Evolutionary conservation across 768 basidiomycete species (phyloP).

Genomic region (Astraeus odoratus): DNA sequence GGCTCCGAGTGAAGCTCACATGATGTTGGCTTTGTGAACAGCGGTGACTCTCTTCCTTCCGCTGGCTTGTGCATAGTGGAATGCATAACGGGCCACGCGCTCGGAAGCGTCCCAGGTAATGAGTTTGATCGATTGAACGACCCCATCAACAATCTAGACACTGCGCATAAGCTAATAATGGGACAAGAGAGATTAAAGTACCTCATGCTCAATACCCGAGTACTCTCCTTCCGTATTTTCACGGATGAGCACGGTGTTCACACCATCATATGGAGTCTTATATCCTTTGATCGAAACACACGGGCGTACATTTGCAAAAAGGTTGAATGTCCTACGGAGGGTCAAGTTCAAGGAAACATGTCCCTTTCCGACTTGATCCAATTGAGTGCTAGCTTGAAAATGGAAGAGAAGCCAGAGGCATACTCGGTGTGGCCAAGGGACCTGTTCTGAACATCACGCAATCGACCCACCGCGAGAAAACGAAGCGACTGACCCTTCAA

Average conservation of each 20-base stretch:
- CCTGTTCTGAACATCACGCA: conserved; percentile 39
- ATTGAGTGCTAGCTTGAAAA: conserved; percentile 10
- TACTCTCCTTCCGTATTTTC: conserved; percentile 99
- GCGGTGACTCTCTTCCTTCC: conserved; percentile 92
- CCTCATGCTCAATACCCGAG: conserved; percentile 99
- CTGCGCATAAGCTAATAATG: conserved; percentile 9
- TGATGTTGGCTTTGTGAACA: conserved; percentile 99
- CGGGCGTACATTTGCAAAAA: conserved; percentile 98
- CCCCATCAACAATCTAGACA: conserved; percentile 85
- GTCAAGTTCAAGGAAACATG: conserved; percentile 98
- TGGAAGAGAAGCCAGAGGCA: conserved; percentile 26
- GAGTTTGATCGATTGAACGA: conserved; percentile 98
- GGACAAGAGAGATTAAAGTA: conserved; percentile 25
- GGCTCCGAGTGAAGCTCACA: conserved; percentile 56
- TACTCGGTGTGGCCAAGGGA: conserved; percentile 95
- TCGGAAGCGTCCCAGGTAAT: conserved; percentile 99
- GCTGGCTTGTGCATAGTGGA: conserved; percentile 89
- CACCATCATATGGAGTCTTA: conserved; percentile 98
- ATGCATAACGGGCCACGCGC: conserved; percentile 96
- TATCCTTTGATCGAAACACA: conserved; percentile 94
- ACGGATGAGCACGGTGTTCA: conserved; percentile 96
- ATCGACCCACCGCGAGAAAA: not conserved
- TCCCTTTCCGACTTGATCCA: conserved; percentile 85
- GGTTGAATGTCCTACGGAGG: conserved; percentile 92
- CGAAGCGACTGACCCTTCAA: conserved; percentile 67